Evolutionary conservation across 768 basidiomycete genomes (phyloP).

Genomic region (Boletus insuetus): DNA sequence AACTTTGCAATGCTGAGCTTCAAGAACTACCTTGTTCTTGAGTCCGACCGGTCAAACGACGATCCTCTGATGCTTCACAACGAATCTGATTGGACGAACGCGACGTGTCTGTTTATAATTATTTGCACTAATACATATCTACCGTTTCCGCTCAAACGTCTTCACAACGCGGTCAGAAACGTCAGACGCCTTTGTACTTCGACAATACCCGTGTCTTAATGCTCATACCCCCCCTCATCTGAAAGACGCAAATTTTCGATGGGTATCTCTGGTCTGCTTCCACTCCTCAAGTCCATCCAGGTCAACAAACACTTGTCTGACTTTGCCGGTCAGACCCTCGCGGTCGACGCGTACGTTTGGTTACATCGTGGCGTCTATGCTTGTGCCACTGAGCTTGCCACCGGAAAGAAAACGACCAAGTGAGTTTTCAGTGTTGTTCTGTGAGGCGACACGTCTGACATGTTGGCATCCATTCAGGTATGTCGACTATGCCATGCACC

Average conservation of each 20-base stretch:
- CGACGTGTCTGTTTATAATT: slow-evolving; percentile 33
- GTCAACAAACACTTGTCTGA: slow-evolving; percentile 74
- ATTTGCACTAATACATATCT: slow-evolving; percentile 15
- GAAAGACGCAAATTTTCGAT: slow-evolving; percentile 39
- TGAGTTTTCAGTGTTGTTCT: slow-evolving; percentile 38
- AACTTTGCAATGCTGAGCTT: not conserved
- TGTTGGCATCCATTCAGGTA: slow-evolving; percentile 53
- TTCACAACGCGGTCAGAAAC: not conserved
- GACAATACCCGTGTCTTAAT: slow-evolving; percentile 5
- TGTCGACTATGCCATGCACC: slow-evolving; percentile 94
- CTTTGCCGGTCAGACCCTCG: slow-evolving; percentile 80
- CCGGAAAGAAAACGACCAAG: slow-evolving; percentile 80
- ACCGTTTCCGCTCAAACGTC: not conserved
- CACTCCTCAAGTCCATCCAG: slow-evolving; percentile 89
- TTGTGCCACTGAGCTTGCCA: slow-evolving; percentile 89
- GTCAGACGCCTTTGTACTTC: not conserved
- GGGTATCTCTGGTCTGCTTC: slow-evolving; percentile 91
- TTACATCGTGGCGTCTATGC: slow-evolving; percentile 84
- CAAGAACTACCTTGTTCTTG: too few relatives aligned
- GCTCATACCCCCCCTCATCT: not conserved
- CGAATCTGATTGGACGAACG: slow-evolving; percentile 20
- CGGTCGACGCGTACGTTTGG: slow-evolving; percentile 96
- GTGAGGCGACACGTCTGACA: not conserved
- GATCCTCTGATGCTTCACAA: not conserved
- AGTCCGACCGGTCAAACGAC: too few relatives aligned